A percentile compares a stretch with the other conserved stretches of the same genome.
Evolutionary conservation across 257 asterid genomes (phyloP).

Genomic region (Galeopsis tetrahit): DNA sequence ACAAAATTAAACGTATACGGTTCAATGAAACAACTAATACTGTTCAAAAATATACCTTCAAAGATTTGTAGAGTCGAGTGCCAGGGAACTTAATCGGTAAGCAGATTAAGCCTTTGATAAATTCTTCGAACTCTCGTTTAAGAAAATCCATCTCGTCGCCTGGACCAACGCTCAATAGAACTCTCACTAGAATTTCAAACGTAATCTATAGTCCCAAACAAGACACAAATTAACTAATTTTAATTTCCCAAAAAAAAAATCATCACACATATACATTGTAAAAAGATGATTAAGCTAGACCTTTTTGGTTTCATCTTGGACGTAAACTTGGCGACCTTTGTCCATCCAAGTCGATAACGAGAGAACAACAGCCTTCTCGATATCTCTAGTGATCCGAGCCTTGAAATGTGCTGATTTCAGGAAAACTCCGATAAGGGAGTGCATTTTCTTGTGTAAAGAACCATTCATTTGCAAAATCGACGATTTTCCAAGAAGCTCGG

Average conservation of each 20-base stretch:
- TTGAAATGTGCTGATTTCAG: conserved; percentile 73
- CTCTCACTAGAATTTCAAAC: conserved; percentile 78
- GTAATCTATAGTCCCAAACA: conserved; percentile 61
- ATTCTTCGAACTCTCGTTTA: conserved; percentile 77
- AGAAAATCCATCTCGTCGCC: conserved; percentile 75
- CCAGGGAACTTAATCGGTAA: conserved; percentile 94
- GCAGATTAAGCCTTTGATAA: conserved; percentile 88
- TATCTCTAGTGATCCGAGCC: conserved; percentile 62
- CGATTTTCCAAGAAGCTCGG: conserved; percentile 76
- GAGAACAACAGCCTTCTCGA: conserved; percentile 50
- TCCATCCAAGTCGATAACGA: conserved; percentile 65
- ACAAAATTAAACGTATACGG: background rate
- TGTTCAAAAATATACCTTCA: conserved; percentile 57
- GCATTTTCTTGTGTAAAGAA: conserved; percentile 67
- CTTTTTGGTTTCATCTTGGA: conserved; percentile 84
- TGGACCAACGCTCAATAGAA: conserved; percentile 73
- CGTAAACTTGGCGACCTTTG: conserved; percentile 38
- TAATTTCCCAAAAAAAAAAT: background rate
- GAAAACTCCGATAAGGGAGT: conserved; percentile 72
- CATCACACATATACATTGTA: background rate
- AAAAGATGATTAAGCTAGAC: conserved; percentile 34
- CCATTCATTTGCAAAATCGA: conserved; percentile 87
- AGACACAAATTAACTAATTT: background rate
- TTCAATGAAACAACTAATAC: background rate
- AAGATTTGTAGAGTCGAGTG: conserved; percentile 74